These are phyloP conservation scores for Gossypium turneri DNA, from an alignment of 345 rosid species.

Conservation along the genomic window DNA sequence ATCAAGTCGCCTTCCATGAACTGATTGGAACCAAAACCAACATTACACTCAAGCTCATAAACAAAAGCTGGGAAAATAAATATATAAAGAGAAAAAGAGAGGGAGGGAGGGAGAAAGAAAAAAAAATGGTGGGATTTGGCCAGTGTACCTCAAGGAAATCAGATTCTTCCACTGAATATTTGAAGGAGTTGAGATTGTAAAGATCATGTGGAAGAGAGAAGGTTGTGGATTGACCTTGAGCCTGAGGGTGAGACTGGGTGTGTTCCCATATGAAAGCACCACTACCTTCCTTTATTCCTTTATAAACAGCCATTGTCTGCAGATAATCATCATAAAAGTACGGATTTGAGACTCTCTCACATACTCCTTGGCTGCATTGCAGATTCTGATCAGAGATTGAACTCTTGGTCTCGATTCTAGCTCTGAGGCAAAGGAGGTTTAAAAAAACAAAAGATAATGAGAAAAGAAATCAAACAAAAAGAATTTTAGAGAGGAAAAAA, in stretches of 20 bases:
- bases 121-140: neutral
- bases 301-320: slow-evolving; percentile 28
- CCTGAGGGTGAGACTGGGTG: neutral
- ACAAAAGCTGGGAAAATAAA: slow-evolving; percentile 22
- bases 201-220: slow-evolving; percentile 27
- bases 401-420: slow-evolving; percentile 45
- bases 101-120: neutral
- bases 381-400: slow-evolving; percentile 41
- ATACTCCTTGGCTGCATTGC: slow-evolving; percentile 46
- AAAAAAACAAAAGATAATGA: neutral
- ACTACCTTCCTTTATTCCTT: slow-evolving; percentile 31
- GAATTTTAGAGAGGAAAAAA: slow-evolving; percentile 8
- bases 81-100: neutral
- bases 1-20: neutral
- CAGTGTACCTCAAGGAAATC: slow-evolving; percentile 39
- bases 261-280: slow-evolving; percentile 44
- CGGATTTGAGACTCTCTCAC: slow-evolving; percentile 33
- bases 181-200: slow-evolving; percentile 16
- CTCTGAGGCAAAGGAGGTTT: slow-evolving; percentile 17
- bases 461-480: slow-evolving; percentile 18
- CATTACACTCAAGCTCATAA: slow-evolving; percentile 30
- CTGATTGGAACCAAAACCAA: slow-evolving; percentile 24
- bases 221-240: slow-evolving; percentile 22
- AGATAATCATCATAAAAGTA: slow-evolving; percentile 35
- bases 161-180: slow-evolving; percentile 28